Conservation (phyloP, 257 asterid genomes). For the Cynanchum wilfordii region DNA sequence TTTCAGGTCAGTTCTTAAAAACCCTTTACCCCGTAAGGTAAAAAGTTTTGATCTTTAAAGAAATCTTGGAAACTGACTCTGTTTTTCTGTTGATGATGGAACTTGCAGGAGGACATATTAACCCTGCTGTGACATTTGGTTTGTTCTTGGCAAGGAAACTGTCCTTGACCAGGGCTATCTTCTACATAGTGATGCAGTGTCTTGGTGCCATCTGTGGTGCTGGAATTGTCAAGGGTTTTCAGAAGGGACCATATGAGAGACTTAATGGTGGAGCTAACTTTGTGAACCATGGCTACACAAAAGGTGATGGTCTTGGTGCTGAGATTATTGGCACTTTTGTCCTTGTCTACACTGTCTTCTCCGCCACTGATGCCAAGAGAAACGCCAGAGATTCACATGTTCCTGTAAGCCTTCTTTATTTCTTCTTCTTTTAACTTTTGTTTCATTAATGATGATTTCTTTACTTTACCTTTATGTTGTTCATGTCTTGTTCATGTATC, state of each 20-base stretch:
- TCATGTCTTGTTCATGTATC: not conserved
- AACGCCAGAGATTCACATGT: slow-evolving; percentile 72
- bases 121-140: slow-evolving; percentile 68
- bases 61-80: not conserved
- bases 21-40: not conserved
- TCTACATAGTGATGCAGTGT: slow-evolving; percentile 68
- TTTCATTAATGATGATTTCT: not conserved
- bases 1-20: slow-evolving; percentile 35
- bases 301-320: slow-evolving; percentile 62
- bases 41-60: not conserved
- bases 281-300: slow-evolving; percentile 58
- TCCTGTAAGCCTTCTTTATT: slow-evolving; percentile 40
- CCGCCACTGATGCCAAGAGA: slow-evolving; percentile 80
- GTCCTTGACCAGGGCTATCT: slow-evolving; percentile 51
- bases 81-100: not conserved
- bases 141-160: slow-evolving; percentile 63
- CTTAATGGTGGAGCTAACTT: slow-evolving; percentile 54
- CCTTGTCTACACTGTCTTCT: slow-evolving; percentile 23
- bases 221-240: slow-evolving; percentile 65
- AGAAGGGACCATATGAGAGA: slow-evolving; percentile 39
- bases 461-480: not conserved
- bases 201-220: slow-evolving; percentile 74
- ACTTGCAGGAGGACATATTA: slow-evolving; percentile 63
- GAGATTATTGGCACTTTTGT: slow-evolving; percentile 18
- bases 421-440: no score